Evolutionary conservation across 495 filamentous ascomycete species (phyloP), one percentile per base, ranked within the genome.

Genomic region (Penicillium lagena): DNA sequence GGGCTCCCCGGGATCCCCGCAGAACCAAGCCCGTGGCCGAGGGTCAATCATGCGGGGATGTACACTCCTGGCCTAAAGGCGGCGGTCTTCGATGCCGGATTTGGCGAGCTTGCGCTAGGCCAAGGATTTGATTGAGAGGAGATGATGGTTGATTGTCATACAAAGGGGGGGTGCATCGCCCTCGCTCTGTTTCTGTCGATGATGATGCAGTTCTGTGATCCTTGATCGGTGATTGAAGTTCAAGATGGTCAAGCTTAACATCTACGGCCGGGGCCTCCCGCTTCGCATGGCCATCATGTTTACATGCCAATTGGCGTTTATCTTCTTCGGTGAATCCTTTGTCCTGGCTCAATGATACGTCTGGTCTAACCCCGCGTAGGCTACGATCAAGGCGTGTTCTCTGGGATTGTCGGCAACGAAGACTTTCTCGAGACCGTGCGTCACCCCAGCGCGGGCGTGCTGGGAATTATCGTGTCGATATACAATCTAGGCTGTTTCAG

Each of bases 321-420:
- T 72, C 33, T 54, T 73, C 28, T 73, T 68, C 45, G 68, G 60
- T 66, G 27, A 4, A 22, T 22, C 6, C 22, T 22, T 22, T 22
- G 22, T 22, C 22, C 6, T 22, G 3, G 4, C 22, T 22, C 4
- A 22, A 22, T 22, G 22, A 4, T 22, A 29, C 44, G 29, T 40
- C 33, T 42, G 8, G 29, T 22, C 22, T 22, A 22, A 22, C 4
- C 22, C 22, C 22, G 4, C 43, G n/a, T 48, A 68, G 66, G 75
- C 14, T 80, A 78, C 45, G 76, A 80, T 39, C 77, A 80, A 55
- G 76, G 73, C 42, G 68, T 76, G 7, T 73, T 76, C 53, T 67
- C 64, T 30, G 73, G 73, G 22, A 70, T 78, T 37, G 60, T 72
- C 15, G 63, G 60, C 34, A 71, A 72, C 47, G 46, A 66, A 7